Base-by-base conservation (phyloP, 352 stramenopile genomes). In the Phytophthora fragariae region DNA sequence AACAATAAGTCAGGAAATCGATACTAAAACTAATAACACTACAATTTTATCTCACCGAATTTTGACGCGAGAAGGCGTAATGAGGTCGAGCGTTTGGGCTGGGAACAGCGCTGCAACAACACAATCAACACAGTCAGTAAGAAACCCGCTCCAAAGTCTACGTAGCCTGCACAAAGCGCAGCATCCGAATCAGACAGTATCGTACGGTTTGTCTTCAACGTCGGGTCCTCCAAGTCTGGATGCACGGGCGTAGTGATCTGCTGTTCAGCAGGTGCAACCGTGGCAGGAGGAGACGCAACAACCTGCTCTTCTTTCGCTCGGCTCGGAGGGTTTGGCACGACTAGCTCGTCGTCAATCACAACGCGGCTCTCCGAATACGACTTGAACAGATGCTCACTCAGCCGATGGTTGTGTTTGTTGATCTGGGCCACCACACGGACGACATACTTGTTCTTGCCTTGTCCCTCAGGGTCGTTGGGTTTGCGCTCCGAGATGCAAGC, bases 341-440 rank as follows among this genome's bases (percentile, higher is more conserved):
- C 72, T 7, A 95, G 81, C 46, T 95, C 88, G 52, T 95, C 88
- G 50, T 95, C 88, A 68, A 95, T 92, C 52, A 95, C 88, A 12
- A 95, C 88, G n/a, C 88, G 88, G 69, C 82, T 93, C 57, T 95
- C 88, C 50, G 88, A 89, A 72, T 95, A 95, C 59, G 88, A 95
- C 75, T 95, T 95, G 75, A 93, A 95, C 59, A 95, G 69, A 63
- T 95, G 88, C 60, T 95, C 88, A 57, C 88, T 95, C 58, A 95
- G 66, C n/a, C 86, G 83, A 66, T 95, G 88, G 70, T 95, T 95
- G 63, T 95, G 88, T 64, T 90, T 88, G 63, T 95, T 95, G 59
- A 95, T 95, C 81, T 94, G 88, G 11, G 88, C 88, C 24, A 93
- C 86, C 15, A 95, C 88, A 15, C 88, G 88, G n/a, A 95, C 88